phyloP scores from a whole-genome alignment of 2,329 filamentous ascomycete species.

The Canariomyces notabilis region DNA sequence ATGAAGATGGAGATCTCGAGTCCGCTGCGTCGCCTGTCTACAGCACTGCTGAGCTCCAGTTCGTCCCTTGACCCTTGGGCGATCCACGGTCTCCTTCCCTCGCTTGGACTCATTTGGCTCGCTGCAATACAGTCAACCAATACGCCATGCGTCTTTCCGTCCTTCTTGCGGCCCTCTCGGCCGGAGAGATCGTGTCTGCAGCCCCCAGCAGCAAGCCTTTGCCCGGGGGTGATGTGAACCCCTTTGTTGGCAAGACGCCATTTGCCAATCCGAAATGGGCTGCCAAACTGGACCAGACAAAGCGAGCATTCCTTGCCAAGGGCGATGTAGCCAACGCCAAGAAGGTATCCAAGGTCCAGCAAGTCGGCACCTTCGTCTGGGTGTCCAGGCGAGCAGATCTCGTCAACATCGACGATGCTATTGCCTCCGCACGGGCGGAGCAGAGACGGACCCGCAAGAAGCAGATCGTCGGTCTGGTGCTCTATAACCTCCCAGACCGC shows the following conservation, averaged over 20 bases:
- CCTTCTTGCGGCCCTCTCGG: conserved; percentile 20
- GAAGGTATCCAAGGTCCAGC: conserved; percentile 35
- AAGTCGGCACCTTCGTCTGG: conserved; percentile 41
- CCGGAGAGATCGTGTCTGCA: conserved; percentile 19
- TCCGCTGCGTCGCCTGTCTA: background rate
- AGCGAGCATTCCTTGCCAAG: conserved; percentile 32
- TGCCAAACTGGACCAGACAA: conserved; percentile 36
- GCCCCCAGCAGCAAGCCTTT: conserved; percentile 10
- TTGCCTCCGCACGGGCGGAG: conserved; percentile 34
- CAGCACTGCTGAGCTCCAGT: background rate
- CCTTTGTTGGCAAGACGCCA: conserved; percentile 45
- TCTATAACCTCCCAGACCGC: conserved; percentile 42
- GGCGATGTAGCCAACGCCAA: conserved; percentile 36
- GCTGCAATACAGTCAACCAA: background rate
- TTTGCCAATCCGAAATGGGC: conserved; percentile 43
- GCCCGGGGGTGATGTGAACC: conserved; percentile 28
- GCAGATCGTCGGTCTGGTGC: conserved; percentile 39
- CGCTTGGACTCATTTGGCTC: background rate
- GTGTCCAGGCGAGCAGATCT: conserved; percentile 35
- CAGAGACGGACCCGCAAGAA: conserved; percentile 33
- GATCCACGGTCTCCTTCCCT: conserved; percentile 3
- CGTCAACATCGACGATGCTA: conserved; percentile 35
- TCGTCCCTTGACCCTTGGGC: background rate
- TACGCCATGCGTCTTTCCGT: conserved; percentile 19
- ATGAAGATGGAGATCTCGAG: no score